Base-by-base conservation (phyloP, 371 early-diverging fungal genomes). In the Actinomortierella wolfii region DNA sequence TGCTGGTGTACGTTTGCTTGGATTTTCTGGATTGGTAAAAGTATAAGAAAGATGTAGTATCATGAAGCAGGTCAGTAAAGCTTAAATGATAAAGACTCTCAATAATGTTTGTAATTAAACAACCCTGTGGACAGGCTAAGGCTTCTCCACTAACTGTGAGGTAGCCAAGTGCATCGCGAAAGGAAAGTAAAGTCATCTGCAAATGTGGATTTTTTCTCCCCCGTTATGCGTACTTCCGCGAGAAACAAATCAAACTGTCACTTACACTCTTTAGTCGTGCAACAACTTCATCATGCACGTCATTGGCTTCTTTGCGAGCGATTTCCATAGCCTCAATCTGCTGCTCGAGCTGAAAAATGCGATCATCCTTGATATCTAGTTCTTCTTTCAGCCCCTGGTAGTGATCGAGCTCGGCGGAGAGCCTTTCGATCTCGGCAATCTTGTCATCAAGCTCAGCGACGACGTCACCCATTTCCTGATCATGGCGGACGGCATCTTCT, bases 391-490 rank as follows among this genome's bases (percentile, higher is more conserved):
- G 34, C 11, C 34, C 34, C 11, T 34, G 34, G 34, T 34, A 34
- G 34, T 11, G 34, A 11, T 34, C 34, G 43, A 57, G 62, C 3
- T 44, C 34, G n/a, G 44, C 51, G 9, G 41, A 57, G 21, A 71
- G 45, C n/a, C 51, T 24, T 8, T 51, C 51, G 26, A 51, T 28
- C 23, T 71, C 73, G 11, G 24, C 40, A 5, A 42, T 48, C 56
- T 61, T 71, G 39, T 71, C 73, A 15, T 71, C 62, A 0, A 71
- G 50, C 48, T 71, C 73, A 11, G 48, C 67, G 1, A 71, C 73
- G 14, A 71, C 51, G 20, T 71, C 73, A 0, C 47, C 51, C 4
- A 71, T 29, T 26, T 71, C 66, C 29, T 66, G 69, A 14, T 65
- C 62, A 18, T 62, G 73, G 14, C 63, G 61, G 13, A 20, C 57